phyloP scores from a whole-genome alignment of 768 basidiomycete genomes.

The Pilatotrama ljubarskyi region DNA sequence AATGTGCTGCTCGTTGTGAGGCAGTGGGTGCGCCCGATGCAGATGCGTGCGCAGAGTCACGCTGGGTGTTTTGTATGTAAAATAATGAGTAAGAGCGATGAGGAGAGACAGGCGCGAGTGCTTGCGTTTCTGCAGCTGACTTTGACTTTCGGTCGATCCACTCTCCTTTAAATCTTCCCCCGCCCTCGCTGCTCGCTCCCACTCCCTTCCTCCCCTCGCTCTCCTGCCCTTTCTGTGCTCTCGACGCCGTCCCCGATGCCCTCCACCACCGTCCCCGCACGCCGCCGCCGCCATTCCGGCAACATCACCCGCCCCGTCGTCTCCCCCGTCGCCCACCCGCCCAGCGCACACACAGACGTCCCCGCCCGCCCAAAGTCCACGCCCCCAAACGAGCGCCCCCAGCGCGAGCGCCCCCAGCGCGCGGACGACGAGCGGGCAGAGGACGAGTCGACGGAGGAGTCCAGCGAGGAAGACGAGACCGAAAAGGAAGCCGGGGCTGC shows the following conservation, averaged over 20 bases:
- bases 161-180: background rate
- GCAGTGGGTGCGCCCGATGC: too few relatives aligned
- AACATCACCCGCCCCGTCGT: conserved; percentile 28
- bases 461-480: conserved; percentile 21
- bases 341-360: conserved; percentile 40
- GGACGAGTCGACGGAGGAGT: conserved; percentile 15
- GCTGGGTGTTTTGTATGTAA: too few relatives aligned
- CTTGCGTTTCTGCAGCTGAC: too few relatives aligned
- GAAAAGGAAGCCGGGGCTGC: conserved; percentile 14
- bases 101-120: too few relatives aligned
- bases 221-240: background rate
- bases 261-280: conserved; percentile 9
- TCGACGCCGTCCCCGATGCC: conserved; percentile 16
- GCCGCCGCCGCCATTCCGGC: conserved; percentile 55
- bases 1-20: too few relatives aligned
- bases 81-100: too few relatives aligned
- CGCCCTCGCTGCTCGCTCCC: background rate
- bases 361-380: conserved; percentile 77
- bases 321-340: conserved; percentile 22
- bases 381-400: conserved; percentile 55
- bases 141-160: background rate
- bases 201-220: background rate
- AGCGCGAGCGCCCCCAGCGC: conserved; percentile 32
- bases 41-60: too few relatives aligned
- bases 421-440: conserved; percentile 32